Evolutionary conservation across 2,329 filamentous ascomycete species (phyloP).

Genomic region (Epichloe baconii): DNA sequence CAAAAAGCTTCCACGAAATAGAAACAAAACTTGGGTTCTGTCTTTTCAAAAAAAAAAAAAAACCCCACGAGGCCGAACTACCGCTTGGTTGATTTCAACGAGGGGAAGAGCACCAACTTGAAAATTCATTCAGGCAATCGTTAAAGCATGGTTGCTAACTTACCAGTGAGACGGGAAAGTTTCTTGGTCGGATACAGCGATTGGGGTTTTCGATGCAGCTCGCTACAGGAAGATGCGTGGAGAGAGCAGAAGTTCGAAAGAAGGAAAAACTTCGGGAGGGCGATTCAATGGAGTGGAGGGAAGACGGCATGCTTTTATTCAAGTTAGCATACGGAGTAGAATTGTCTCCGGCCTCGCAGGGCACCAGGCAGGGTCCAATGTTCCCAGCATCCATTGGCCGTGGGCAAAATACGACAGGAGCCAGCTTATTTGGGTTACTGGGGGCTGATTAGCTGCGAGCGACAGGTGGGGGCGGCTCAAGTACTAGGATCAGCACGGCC

Average conservation of each 20-base stretch:
- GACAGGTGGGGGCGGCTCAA: slow-evolving; percentile 9
- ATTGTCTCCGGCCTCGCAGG: slow-evolving; percentile 3
- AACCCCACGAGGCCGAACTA: neutral
- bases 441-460: slow-evolving; percentile 6
- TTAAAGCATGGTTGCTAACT: slow-evolving; percentile 9
- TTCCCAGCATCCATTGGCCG: neutral
- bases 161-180: slow-evolving; percentile 12
- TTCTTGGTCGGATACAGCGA: slow-evolving; percentile 10
- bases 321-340: slow-evolving; percentile 3
- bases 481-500: neutral
- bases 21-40: no score
- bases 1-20: neutral
- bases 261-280: slow-evolving; percentile 11
- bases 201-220: slow-evolving; percentile 14
- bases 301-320: slow-evolving; percentile 9
- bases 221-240: slow-evolving; percentile 14
- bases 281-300: slow-evolving; percentile 8
- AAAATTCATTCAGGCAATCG: neutral
- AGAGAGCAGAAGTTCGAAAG: slow-evolving; percentile 13
- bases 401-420: neutral
- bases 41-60: no score
- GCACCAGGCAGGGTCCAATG: neutral
- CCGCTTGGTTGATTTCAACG: neutral
- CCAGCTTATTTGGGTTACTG: slow-evolving; percentile 5
- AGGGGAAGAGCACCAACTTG: neutral